Conservation (phyloP, 31 red algal species). For the Porphyra umbilicalis region DNA sequence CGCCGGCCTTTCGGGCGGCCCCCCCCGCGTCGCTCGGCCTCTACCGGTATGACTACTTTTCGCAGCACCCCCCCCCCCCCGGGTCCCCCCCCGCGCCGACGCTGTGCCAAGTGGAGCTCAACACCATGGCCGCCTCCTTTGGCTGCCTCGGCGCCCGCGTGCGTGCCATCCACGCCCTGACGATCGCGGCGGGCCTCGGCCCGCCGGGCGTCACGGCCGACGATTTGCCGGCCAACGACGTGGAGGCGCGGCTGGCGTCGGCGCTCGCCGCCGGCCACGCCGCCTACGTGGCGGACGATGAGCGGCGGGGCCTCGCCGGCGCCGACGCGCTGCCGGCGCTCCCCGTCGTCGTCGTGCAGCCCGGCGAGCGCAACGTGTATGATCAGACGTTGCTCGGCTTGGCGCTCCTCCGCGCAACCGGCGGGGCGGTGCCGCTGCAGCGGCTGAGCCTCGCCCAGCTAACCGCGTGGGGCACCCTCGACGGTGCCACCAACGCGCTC, state of each 20-base stretch:
- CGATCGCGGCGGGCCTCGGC: background rate
- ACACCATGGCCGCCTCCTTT: conserved; percentile 84
- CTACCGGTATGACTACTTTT: conserved; percentile 39
- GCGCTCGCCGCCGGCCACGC: conserved; percentile 62
- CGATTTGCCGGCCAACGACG: conserved; percentile 44
- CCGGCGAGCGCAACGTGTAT: conserved; percentile 70
- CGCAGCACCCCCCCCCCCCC: conserved; percentile 6
- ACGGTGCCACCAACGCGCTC: background rate
- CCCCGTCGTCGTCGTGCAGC: conserved; percentile 79
- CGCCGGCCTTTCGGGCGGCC: background rate
- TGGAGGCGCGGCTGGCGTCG: conserved; percentile 22
- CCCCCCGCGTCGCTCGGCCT: conserved; percentile 22
- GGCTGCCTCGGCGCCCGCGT: conserved; percentile 45
- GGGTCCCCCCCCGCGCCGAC: background rate
- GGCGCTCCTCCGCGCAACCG: conserved; percentile 27
- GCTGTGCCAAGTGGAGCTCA: conserved; percentile 78
- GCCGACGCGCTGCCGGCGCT: background rate
- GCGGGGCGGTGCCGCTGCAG: conserved; percentile 43
- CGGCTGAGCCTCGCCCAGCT: conserved; percentile 54
- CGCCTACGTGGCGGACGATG: conserved; percentile 12
- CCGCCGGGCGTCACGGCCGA: background rate
- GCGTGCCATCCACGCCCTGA: conserved; percentile 8
- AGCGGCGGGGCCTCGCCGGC: background rate
- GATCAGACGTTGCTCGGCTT: conserved; percentile 71
- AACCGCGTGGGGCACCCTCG: conserved; percentile 1